A percentile compares a stretch with the other conserved stretches of the same genome.
Evolutionary conservation across 352 stramenopile species (phyloP).

Genomic region (Globisporangium paroecandrum): DNA sequence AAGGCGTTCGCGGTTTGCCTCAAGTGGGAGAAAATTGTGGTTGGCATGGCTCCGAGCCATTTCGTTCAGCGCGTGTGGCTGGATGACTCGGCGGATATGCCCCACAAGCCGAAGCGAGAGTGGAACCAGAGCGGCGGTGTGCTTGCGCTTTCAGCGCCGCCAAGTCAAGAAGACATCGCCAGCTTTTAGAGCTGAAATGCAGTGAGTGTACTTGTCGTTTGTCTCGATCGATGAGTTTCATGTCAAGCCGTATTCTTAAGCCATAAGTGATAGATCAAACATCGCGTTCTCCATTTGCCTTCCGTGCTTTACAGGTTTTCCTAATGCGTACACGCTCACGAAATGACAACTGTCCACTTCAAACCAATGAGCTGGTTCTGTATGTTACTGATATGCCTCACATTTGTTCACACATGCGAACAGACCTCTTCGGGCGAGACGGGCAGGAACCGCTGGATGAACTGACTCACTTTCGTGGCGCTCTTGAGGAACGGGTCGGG

Average conservation of each 20-base stretch:
- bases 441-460: constrained; percentile 64
- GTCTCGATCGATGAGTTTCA: not conserved
- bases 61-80: constrained; percentile 43
- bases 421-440: constrained; percentile 55
- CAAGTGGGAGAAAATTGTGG: constrained; percentile 25
- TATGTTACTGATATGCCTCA: not conserved
- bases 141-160: constrained; percentile 7
- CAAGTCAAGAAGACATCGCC: constrained; percentile 10
- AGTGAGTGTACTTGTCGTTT: not conserved
- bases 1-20: constrained; percentile 34
- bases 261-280: not conserved
- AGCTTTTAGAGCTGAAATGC: constrained; percentile 11
- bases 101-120: constrained; percentile 26
- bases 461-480: constrained; percentile 58
- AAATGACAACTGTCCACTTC: not conserved
- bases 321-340: not conserved
- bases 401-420: constrained; percentile 24
- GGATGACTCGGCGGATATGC: constrained; percentile 34
- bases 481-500: constrained; percentile 61
- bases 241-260: not conserved
- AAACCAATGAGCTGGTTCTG: not conserved
- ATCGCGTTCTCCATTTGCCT: not conserved
- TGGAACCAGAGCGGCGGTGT: constrained; percentile 10
- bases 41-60: constrained; percentile 14
- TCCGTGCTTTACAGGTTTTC: not conserved